These are phyloP conservation scores for Podaxis pistillaris DNA, from an alignment of 768 basidiomycete species.

Conservation along the genomic window DNA sequence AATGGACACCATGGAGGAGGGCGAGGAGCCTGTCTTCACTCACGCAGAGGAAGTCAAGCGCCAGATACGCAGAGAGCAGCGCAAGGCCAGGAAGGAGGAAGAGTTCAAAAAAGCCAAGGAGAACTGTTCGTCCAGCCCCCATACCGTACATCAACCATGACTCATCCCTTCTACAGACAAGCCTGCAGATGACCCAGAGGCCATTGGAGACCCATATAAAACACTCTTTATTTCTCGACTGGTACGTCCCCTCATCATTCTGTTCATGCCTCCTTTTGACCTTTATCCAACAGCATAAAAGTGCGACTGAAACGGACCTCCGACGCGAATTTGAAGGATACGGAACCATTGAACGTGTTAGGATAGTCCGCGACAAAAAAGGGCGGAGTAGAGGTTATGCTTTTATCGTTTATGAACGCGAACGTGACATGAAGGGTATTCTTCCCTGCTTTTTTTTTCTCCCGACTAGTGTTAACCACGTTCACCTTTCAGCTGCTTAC, in stretches of 20 bases:
- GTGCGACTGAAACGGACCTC: constrained; percentile 87
- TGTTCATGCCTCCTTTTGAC: background rate
- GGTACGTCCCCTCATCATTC: constrained; percentile 39
- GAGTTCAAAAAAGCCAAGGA: constrained; percentile 81
- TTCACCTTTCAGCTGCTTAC: constrained; percentile 69
- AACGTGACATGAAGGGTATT: constrained; percentile 98
- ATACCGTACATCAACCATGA: constrained; percentile 6
- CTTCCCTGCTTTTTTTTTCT: constrained; percentile 16
- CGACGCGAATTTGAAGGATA: constrained; percentile 94
- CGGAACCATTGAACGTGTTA: constrained; percentile 91
- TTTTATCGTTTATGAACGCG: constrained; percentile 96
- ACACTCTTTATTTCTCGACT: constrained; percentile 95
- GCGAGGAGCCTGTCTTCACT: constrained; percentile 78
- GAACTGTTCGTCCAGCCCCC: constrained; percentile 57
- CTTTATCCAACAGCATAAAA: constrained; percentile 67
- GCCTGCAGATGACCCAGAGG: constrained; percentile 87
- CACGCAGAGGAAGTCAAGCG: constrained; percentile 82
- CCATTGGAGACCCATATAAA: constrained; percentile 96
- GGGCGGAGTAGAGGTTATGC: constrained; percentile 88
- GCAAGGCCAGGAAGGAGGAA: constrained; percentile 73
- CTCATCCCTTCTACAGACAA: constrained; percentile 60
- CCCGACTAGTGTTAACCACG: constrained; percentile 19
- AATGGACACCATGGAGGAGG: constrained; percentile 76
- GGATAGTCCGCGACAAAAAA: constrained; percentile 91
- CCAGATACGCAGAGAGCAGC: constrained; percentile 73